phyloP scores from a whole-genome alignment of 2,329 filamentous ascomycete species.

The Phaeosphaeria sp. region DNA sequence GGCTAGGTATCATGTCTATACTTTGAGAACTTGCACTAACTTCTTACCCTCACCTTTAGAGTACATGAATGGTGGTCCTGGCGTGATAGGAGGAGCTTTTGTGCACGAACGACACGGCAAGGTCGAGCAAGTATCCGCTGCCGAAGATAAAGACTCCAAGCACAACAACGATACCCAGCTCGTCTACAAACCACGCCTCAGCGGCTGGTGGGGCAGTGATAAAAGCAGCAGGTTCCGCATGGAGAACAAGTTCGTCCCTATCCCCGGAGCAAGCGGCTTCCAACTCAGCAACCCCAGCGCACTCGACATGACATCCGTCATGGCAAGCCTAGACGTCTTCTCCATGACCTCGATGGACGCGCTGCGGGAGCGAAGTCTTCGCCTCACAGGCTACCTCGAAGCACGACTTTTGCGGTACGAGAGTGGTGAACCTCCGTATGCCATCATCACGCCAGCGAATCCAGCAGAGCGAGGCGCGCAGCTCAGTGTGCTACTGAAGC shows the following conservation, averaged over 20 bases:
- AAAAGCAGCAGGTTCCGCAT: slow-evolving; percentile 80
- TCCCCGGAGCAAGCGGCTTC: slow-evolving; percentile 78
- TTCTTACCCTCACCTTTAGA: too few relatives aligned
- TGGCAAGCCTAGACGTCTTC: slow-evolving; percentile 77
- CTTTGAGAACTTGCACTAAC: too few relatives aligned
- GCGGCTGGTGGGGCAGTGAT: slow-evolving; percentile 88
- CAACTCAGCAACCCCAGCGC: slow-evolving; percentile 86
- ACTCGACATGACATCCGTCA: slow-evolving; percentile 77
- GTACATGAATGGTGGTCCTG: slow-evolving; percentile 87
- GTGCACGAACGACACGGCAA: slow-evolving; percentile 77
- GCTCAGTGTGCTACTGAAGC: slow-evolving; percentile 73
- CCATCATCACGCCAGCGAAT: slow-evolving; percentile 73
- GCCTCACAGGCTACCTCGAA: slow-evolving; percentile 80
- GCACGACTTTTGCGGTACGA: slow-evolving; percentile 38
- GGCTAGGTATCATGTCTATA: too few relatives aligned
- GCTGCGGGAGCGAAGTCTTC: slow-evolving; percentile 73
- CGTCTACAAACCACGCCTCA: slow-evolving; percentile 69
- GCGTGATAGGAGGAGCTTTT: slow-evolving; percentile 79
- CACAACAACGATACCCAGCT: slow-evolving; percentile 38
- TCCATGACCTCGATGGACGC: slow-evolving; percentile 72
- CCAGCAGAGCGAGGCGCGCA: slow-evolving; percentile 77
- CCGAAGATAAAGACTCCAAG: background rate
- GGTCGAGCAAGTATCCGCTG: slow-evolving; percentile 48
- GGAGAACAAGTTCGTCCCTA: slow-evolving; percentile 80
- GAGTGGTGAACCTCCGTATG: slow-evolving; percentile 46